A percentile compares a stretch with the other conserved stretches of the same genome.
Conservation (phyloP, 2,329 filamentous ascomycete genomes). For the Penicillium sp. region DNA sequence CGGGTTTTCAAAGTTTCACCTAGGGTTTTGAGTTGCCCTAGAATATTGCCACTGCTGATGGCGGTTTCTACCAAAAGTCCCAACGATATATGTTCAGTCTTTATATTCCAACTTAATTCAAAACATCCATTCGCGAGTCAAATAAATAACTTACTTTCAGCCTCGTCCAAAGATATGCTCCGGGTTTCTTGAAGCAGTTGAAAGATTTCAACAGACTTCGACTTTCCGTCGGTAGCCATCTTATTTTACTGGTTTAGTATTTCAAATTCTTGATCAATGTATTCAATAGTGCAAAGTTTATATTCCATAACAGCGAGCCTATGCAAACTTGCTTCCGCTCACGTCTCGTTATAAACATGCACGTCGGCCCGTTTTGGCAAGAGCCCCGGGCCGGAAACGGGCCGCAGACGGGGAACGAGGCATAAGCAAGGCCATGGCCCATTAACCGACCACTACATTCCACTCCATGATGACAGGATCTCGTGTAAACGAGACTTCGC, state of each 20-base stretch:
- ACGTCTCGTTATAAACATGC: background rate
- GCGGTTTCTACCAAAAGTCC: background rate
- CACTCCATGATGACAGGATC: too few relatives aligned
- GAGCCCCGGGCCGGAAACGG: background rate
- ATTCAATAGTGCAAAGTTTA: background rate
- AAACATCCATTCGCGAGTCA: background rate
- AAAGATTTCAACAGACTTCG: background rate
- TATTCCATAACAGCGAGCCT: too few relatives aligned
- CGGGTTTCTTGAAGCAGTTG: slow-evolving; percentile 3
- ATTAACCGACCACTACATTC: too few relatives aligned
- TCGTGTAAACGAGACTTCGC: too few relatives aligned
- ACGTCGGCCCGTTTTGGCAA: background rate
- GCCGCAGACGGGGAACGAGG: too few relatives aligned
- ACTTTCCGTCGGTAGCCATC: background rate
- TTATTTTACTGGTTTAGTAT: background rate
- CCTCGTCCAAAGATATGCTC: background rate
- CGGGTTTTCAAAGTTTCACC: background rate
- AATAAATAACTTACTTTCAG: background rate
- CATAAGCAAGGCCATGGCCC: too few relatives aligned
- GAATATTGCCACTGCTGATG: background rate
- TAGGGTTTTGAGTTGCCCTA: background rate
- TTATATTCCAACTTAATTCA: background rate
- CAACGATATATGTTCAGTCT: background rate
- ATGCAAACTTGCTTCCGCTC: too few relatives aligned
- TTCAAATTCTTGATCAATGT: background rate